Conservation (phyloP, 768 basidiomycete species). For the Panaeolus cyanescens region DNA sequence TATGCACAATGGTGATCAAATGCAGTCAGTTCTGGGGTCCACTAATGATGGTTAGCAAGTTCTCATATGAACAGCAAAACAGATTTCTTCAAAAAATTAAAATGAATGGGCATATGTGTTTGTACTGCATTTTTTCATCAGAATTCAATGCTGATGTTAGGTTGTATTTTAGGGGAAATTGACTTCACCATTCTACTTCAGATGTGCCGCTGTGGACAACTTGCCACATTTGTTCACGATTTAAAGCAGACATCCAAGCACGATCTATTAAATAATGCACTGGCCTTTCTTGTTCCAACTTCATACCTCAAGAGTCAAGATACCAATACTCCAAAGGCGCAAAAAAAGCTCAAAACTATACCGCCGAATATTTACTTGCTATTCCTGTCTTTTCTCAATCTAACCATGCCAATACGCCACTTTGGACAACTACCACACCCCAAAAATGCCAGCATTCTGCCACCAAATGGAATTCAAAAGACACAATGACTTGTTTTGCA, state of each 20-base stretch:
- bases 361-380: too few relatives aligned
- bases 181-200: constrained; percentile 24
- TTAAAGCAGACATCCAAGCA: too few relatives aligned
- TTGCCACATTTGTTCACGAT: constrained; percentile 5
- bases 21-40: constrained; percentile 32
- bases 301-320: too few relatives aligned
- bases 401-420: too few relatives aligned
- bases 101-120: constrained; percentile 19
- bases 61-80: constrained; percentile 30
- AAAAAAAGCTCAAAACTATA: too few relatives aligned
- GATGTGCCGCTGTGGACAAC: constrained; percentile 17
- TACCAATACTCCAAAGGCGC: too few relatives aligned
- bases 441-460: too few relatives aligned
- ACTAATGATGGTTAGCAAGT: constrained; percentile 27
- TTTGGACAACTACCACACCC: too few relatives aligned
- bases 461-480: too few relatives aligned
- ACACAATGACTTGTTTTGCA: constrained; percentile 11
- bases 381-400: too few relatives aligned
- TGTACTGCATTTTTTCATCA: constrained; percentile 8
- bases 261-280: too few relatives aligned
- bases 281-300: too few relatives aligned
- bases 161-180: constrained; percentile 20
- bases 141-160: background rate
- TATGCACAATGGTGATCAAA: constrained; percentile 27
- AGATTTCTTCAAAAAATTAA: constrained; percentile 19